These are phyloP conservation scores for Xylaria sp. DNA, from an alignment of 2,329 filamentous ascomycete species.

Conservation along the genomic window DNA sequence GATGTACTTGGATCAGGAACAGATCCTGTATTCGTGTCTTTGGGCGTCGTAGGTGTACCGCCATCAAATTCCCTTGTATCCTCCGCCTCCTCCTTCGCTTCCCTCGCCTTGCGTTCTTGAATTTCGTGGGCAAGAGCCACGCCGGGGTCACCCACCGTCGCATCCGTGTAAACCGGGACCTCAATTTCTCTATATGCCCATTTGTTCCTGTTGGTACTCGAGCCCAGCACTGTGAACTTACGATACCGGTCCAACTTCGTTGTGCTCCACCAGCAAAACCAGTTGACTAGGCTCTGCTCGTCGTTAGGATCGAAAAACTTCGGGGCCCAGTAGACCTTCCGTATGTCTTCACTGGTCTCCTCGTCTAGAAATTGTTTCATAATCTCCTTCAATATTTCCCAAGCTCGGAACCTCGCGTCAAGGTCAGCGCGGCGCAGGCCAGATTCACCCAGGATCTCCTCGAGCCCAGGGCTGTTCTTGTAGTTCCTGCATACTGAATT, in stretches of 20 bases:
- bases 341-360: slow-evolving; percentile 37
- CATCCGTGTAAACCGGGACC: slow-evolving; percentile 43
- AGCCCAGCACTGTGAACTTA: slow-evolving; percentile 59
- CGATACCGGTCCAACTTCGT: slow-evolving; percentile 53
- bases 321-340: slow-evolving; percentile 49
- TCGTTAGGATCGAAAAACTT: slow-evolving; percentile 57
- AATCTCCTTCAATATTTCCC: slow-evolving; percentile 32
- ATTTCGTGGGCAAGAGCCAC: slow-evolving; percentile 21
- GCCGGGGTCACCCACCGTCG: slow-evolving; percentile 43
- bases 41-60: slow-evolving; percentile 35
- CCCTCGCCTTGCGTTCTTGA: slow-evolving; percentile 8
- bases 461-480: slow-evolving; percentile 15
- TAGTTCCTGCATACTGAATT: slow-evolving; percentile 18
- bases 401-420: slow-evolving; percentile 26
- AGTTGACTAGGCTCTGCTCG: slow-evolving; percentile 65
- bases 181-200: slow-evolving; percentile 36
- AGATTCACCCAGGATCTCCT: slow-evolving; percentile 12
- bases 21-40: background rate
- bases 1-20: background rate
- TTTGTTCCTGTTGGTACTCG: slow-evolving; percentile 34
- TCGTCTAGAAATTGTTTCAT: slow-evolving; percentile 36
- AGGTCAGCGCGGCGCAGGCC: slow-evolving; percentile 27
- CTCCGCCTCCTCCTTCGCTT: slow-evolving; percentile 10
- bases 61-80: slow-evolving; percentile 1
- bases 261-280: slow-evolving; percentile 63